These are phyloP conservation scores for Nicotiana rustica DNA, from an alignment of 305 asterid species.

Conservation along the genomic window DNA sequence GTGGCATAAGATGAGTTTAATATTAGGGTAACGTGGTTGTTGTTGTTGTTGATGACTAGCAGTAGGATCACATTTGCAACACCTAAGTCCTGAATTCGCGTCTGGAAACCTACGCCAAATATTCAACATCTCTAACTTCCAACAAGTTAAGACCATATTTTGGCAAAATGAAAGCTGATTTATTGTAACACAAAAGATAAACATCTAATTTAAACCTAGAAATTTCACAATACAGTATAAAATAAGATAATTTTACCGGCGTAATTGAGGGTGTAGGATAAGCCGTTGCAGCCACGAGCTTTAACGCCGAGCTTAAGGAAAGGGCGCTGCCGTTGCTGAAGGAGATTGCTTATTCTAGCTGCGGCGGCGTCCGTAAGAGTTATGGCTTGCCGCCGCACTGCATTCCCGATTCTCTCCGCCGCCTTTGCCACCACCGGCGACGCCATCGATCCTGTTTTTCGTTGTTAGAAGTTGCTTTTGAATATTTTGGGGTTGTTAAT, in stretches of 20 bases:
- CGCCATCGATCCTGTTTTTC: constrained; percentile 34
- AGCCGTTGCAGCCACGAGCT: constrained; percentile 98
- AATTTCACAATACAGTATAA: neutral
- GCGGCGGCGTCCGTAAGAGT: constrained; percentile 35
- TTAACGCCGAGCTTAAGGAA: constrained; percentile 96
- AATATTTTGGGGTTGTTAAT: neutral
- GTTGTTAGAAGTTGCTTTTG: neutral
- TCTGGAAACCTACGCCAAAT: too few species aligned
- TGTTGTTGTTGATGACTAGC: too few species aligned
- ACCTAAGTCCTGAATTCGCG: too few species aligned
- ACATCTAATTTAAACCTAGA: too few species aligned
- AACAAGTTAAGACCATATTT: too few species aligned
- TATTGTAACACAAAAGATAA: too few species aligned
- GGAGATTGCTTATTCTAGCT: constrained; percentile 71
- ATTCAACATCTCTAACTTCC: too few species aligned
- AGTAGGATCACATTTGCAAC: too few species aligned
- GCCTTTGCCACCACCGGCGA: constrained; percentile 37
- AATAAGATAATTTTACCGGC: constrained; percentile 58
- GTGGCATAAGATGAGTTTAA: too few species aligned
- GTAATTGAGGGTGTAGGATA: constrained; percentile 95
- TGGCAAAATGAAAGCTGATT: too few species aligned
- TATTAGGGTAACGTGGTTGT: too few species aligned
- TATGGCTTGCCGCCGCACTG: constrained; percentile 38
- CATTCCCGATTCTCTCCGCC: constrained; percentile 36
- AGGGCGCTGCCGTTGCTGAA: constrained; percentile 80